These are phyloP conservation scores for Cercospora citrullina DNA, from an alignment of 2,329 filamentous ascomycete species.

Conservation along the genomic window DNA sequence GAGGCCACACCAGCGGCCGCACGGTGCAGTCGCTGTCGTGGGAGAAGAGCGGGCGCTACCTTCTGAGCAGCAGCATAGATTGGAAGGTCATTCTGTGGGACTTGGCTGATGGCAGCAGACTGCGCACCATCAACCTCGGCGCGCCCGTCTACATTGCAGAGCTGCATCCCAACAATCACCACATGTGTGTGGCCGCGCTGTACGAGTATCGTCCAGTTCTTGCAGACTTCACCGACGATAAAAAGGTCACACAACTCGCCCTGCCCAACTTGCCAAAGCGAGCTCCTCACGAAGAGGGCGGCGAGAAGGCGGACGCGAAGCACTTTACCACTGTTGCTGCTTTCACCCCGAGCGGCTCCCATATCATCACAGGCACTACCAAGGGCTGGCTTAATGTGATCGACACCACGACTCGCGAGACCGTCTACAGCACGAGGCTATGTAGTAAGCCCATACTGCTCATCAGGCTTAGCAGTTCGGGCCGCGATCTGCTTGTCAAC, in stretches of 20 bases:
- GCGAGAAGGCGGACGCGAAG: constrained; percentile 90
- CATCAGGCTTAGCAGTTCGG: constrained; percentile 78
- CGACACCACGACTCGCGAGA: constrained; percentile 73
- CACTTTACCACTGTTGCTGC: constrained; percentile 92
- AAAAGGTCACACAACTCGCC: constrained; percentile 66
- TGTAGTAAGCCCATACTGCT: constrained; percentile 86
- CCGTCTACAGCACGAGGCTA: constrained; percentile 86
- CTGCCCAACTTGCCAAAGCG: constrained; percentile 82
- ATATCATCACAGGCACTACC: constrained; percentile 89
- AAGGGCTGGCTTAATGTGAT: constrained; percentile 98
- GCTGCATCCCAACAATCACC: constrained; percentile 83
- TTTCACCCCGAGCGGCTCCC: constrained; percentile 80
- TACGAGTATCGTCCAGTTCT: constrained; percentile 92
- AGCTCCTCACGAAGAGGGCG: constrained; percentile 65
- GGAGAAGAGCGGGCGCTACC: constrained; percentile 86
- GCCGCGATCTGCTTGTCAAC: constrained; percentile 85
- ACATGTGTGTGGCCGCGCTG: constrained; percentile 84
- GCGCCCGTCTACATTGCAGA: constrained; percentile 95
- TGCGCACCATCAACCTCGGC: constrained; percentile 86
- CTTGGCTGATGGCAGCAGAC: constrained; percentile 67
- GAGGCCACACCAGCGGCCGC: constrained; percentile 74
- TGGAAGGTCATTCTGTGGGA: constrained; percentile 98
- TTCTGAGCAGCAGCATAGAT: constrained; percentile 90
- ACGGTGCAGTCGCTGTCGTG: constrained; percentile 95
- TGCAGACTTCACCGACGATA: constrained; percentile 59